Base-by-base conservation (phyloP, 108 stramenopile species). In the Skeletonema marinoi region DNA sequence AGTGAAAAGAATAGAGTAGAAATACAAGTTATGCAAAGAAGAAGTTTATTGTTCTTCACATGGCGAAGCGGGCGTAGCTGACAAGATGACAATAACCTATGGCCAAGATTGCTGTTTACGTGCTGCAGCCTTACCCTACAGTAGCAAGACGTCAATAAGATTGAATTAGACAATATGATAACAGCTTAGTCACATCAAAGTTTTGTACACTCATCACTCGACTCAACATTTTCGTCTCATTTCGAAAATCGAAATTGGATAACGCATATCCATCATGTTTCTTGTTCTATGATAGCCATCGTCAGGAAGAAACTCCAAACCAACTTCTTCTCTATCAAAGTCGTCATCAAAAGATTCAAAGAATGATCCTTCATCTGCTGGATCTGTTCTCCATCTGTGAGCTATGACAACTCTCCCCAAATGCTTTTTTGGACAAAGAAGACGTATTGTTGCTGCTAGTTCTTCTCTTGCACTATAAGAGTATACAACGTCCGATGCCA, bases 401-500 rank as follows among this genome's bases (percentile, higher is more conserved):
- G 65, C 74, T 38, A 66, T 66, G 12, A 75, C 17, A 32, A 75
- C 66, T 36, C 51, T 66, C 32, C 74, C 65, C 2, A 36, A 12
- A 42, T 75, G 74, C n/a, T 65, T 56, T n/a, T 2, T 13, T 4
- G 74, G 74, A 39, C 65, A 66, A 44, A 75, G 54, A 12, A 58
- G 51, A 38, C 65, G 33, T 25, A 75, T 66, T 14, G 74, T 75
- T 14, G 38, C 3, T 44, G 65, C 54, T 36, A 75, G 31, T 29
- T 75, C 74, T 42, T 65, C 65, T 58, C 65, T 54, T n/a, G 74
- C 74, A 51, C 74, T 66, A 32, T 75, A 64, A 35, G 74, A 41
- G 41, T 75, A 75, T 13, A 75, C 48, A 54, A 75, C 74, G 66
- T 75, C 65, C 29, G 65, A 66, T 16, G 74, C 74, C 51, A 75